phyloP scores from a whole-genome alignment of 148 eudicot species.

The Spergularia marina region DNA sequence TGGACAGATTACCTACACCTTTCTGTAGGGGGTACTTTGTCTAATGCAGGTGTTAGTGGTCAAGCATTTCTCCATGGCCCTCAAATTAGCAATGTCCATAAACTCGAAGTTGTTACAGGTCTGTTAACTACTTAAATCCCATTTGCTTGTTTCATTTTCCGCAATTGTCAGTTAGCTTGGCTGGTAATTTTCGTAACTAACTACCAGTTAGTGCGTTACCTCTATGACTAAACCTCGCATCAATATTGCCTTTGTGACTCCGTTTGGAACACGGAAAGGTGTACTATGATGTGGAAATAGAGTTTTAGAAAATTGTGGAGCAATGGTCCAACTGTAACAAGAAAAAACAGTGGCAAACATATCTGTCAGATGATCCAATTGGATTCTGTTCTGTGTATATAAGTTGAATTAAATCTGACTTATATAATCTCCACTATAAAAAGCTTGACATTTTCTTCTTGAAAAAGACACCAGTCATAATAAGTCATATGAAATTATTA shows the following conservation, averaged over 20 bases:
- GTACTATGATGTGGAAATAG: not conserved
- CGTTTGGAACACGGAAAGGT: not conserved
- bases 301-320: not conserved
- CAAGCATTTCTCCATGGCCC: constrained; percentile 89
- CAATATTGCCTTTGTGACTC: not conserved
- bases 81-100: constrained; percentile 76
- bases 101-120: constrained; percentile 91
- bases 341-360: constrained; percentile 14
- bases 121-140: constrained; percentile 17
- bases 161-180: not conserved
- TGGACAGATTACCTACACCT: constrained; percentile 94
- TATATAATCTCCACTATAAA: constrained; percentile 13
- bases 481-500: not conserved
- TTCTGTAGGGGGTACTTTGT: constrained; percentile 86
- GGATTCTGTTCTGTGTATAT: constrained; percentile 9
- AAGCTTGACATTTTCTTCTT: constrained; percentile 19
- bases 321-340: not conserved
- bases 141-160: not conserved
- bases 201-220: not conserved
- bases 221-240: not conserved
- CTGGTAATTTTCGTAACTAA: not conserved
- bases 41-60: constrained; percentile 89
- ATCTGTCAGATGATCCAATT: constrained; percentile 6
- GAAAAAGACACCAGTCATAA: not conserved
- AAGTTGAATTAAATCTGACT: not conserved